Percentiles rank a stretch among this genome's conserved stretches.
These are phyloP conservation scores for Fraxinus albicans DNA, from an alignment of 305 asterid species.

Conservation along the genomic window DNA sequence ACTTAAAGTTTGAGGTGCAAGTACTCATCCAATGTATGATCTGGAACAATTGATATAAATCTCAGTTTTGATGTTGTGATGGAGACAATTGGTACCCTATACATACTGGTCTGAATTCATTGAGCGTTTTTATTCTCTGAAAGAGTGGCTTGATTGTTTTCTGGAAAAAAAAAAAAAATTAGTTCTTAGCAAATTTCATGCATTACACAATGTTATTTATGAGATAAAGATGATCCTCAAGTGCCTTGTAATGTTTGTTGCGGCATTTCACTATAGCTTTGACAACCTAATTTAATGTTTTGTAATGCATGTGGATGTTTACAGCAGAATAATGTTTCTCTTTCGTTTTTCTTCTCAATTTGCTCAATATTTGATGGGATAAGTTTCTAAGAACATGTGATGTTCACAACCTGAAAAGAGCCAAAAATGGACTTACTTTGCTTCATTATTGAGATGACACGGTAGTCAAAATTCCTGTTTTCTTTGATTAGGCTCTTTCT, in stretches of 20 bases:
- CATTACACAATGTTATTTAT: neutral
- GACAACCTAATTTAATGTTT: neutral
- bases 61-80: neutral
- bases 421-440: neutral
- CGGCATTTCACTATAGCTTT: neutral
- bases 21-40: neutral
- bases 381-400: neutral
- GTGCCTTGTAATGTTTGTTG: neutral
- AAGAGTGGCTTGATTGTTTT: neutral
- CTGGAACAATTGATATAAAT: neutral
- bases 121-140: neutral
- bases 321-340: neutral
- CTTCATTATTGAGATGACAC: neutral
- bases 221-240: neutral
- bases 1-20: neutral
- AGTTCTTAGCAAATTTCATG: neutral
- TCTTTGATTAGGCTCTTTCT: neutral
- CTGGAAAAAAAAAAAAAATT: neutral
- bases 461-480: neutral
- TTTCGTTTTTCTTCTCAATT: neutral
- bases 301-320: neutral
- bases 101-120: neutral
- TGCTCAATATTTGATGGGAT: neutral
- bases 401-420: neutral
- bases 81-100: neutral